A percentile compares a stretch with the other conserved stretches of the same genome.
phyloP scores from a whole-genome alignment of 2,329 filamentous ascomycete species.

The Taxawa tesnikishii region DNA sequence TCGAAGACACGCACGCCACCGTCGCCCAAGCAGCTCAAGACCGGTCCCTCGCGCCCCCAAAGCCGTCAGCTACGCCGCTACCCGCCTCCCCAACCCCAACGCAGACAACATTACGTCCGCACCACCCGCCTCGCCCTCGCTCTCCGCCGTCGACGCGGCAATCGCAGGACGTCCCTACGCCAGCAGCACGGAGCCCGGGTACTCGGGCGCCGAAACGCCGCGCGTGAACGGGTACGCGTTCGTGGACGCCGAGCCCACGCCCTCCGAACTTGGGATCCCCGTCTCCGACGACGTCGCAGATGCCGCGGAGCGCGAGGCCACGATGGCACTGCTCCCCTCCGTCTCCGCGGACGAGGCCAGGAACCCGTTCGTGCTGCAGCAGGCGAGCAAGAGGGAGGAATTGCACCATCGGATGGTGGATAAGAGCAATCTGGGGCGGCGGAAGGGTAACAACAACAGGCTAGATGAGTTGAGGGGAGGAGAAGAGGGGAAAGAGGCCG shows the following conservation, averaged over 20 bases:
- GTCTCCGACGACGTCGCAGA: constrained; percentile 20
- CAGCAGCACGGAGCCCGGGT: constrained; percentile 29
- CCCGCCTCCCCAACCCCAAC: constrained; percentile 49
- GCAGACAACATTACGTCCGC: constrained; percentile 11
- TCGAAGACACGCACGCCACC: constrained; percentile 31
- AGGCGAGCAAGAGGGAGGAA: constrained; percentile 63
- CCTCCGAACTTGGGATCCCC: constrained; percentile 36
- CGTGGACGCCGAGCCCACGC: constrained; percentile 64
- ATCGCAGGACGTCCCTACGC: constrained; percentile 60
- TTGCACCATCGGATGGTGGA: constrained; percentile 83
- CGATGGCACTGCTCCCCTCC: constrained; percentile 29
- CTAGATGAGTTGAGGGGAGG: constrained; percentile 16
- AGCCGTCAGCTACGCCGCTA: constrained; percentile 70
- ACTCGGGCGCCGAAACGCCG: constrained; percentile 64
- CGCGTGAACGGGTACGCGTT: constrained; percentile 89
- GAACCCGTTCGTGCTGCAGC: constrained; percentile 70
- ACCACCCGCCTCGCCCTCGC: constrained; percentile 63
- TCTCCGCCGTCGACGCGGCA: constrained; percentile 74
- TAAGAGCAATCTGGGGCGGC: constrained; percentile 60
- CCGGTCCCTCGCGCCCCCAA: constrained; percentile 65
- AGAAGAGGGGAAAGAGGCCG: constrained; percentile 30
- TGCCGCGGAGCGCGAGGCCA: constrained; percentile 21
- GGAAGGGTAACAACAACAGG: constrained; percentile 29
- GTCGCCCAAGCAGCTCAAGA: constrained; percentile 46
- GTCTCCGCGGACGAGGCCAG: constrained; percentile 39